A percentile compares a stretch with the other conserved stretches of the same genome.
These are phyloP conservation scores for Cercospora canescens DNA, from an alignment of 2,329 filamentous ascomycete genomes.

Conservation along the genomic window DNA sequence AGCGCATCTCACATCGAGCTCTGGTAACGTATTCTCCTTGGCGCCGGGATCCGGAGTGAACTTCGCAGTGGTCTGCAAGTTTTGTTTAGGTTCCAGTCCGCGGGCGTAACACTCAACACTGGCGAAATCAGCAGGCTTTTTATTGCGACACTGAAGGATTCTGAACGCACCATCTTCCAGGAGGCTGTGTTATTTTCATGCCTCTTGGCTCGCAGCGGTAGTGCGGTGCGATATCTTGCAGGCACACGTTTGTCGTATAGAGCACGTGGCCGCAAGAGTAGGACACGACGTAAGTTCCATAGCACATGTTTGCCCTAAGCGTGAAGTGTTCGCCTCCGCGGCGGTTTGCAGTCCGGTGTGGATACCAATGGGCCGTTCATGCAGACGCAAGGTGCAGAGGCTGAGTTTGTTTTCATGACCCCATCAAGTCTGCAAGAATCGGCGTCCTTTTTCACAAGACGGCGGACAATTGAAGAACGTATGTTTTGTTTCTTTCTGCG, in stretches of 20 bases:
- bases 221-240: constrained; percentile 25
- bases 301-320: constrained; percentile 17
- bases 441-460: background rate
- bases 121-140: background rate
- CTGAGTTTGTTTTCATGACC: background rate
- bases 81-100: constrained; percentile 18
- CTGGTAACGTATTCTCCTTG: constrained; percentile 9
- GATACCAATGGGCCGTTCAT: background rate
- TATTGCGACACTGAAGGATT: background rate
- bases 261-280: constrained; percentile 26
- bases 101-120: constrained; percentile 24
- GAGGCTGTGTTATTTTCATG: constrained; percentile 27
- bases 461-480: background rate
- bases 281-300: constrained; percentile 24
- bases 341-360: constrained; percentile 6
- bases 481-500: background rate
- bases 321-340: background rate
- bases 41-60: constrained; percentile 24
- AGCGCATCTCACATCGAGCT: background rate
- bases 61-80: constrained; percentile 21
- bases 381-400: constrained; percentile 1
- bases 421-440: background rate
- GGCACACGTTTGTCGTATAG: constrained; percentile 20
- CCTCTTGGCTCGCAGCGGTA: constrained; percentile 26
- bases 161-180: constrained; percentile 12